A percentile compares a stretch with the other conserved stretches of the same genome.
Evolutionary conservation across 1,139 yeast species (phyloP).

Genomic region (Hansenula sp.): DNA sequence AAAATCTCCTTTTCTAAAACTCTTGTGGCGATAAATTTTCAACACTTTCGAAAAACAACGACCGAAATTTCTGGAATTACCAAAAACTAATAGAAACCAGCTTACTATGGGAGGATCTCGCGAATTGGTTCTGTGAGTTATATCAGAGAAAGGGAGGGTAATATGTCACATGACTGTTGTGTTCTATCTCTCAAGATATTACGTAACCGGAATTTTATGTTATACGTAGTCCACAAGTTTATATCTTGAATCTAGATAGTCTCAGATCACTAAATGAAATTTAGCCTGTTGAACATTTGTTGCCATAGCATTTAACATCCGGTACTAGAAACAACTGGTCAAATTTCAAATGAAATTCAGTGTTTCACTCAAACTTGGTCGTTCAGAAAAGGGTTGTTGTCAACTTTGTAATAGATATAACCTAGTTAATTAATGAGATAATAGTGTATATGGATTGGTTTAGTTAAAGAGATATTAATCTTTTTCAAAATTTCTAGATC

Average conservation of each 20-base stretch:
- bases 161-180: no score
- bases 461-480: no score
- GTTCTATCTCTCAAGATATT: no score
- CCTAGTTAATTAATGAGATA: neutral
- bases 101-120: neutral
- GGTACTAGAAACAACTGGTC: neutral
- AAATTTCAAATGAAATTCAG: neutral
- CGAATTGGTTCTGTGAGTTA: no score
- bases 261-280: no score
- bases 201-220: no score
- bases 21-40: constrained; percentile 5
- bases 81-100: neutral
- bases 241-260: no score
- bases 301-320: neutral
- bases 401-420: neutral
- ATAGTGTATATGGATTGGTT: no score
- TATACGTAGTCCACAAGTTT: no score
- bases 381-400: neutral
- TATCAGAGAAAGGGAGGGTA: no score
- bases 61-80: constrained; percentile 1
- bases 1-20: constrained; percentile 1
- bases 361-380: neutral
- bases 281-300: neutral
- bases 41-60: neutral
- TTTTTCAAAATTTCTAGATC: no score